Evolutionary conservation across 176 grass and related monocot genomes (phyloP).

Genomic region (Ensete glaucum): DNA sequence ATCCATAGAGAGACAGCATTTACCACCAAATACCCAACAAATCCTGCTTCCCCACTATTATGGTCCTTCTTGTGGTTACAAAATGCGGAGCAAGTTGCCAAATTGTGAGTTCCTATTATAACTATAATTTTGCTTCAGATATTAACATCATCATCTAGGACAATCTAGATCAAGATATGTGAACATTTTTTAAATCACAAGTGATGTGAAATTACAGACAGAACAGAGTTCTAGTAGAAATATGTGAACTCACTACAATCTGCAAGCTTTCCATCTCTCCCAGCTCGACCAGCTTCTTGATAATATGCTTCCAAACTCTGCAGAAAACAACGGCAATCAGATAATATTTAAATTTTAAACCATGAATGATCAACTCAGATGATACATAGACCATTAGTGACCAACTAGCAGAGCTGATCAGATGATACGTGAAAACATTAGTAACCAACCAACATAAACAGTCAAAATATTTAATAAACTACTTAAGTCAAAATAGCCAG

Average conservation of each 20-base stretch:
- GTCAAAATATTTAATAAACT: background rate
- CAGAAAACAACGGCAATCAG: constrained; percentile 17
- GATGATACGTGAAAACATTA: too few species aligned
- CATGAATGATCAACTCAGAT: background rate
- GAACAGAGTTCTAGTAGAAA: background rate
- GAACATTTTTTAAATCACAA: background rate
- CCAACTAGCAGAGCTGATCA: too few species aligned
- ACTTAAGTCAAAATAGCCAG: background rate
- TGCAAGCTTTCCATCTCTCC: constrained; percentile 79
- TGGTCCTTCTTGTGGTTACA: background rate
- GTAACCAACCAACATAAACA: background rate
- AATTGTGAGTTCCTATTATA: too few species aligned
- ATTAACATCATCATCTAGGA: background rate
- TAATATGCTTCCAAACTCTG: constrained; percentile 99
- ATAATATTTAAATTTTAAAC: background rate
- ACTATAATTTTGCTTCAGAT: background rate
- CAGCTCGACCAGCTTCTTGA: constrained; percentile 93
- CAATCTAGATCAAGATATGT: background rate
- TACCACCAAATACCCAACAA: too few species aligned
- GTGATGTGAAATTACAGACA: background rate
- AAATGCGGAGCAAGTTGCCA: too few species aligned
- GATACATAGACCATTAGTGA: too few species aligned
- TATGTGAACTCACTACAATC: constrained; percentile 69
- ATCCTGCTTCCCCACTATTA: too few species aligned
- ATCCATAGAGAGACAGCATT: too few species aligned